phyloP scores from a whole-genome alignment of 202 grass and related monocot species.

The Carex sylvatica region DNA sequence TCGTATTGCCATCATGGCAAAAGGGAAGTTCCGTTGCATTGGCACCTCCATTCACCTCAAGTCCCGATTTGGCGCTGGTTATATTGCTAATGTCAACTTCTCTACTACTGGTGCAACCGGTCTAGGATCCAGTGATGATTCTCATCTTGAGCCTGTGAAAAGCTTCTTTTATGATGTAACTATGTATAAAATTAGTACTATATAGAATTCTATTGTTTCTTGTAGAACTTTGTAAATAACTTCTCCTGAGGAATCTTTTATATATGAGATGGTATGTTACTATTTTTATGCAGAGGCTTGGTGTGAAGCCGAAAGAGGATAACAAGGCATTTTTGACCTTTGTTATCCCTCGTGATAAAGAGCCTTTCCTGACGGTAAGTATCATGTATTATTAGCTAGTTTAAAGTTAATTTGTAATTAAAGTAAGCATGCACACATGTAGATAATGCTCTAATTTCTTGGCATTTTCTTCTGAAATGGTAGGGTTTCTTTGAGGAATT shows the following conservation, averaged over 20 bases:
- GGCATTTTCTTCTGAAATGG: too few species aligned
- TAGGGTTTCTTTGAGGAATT: slow-evolving; percentile 45
- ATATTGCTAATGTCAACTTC: slow-evolving; percentile 83
- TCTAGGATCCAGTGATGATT: too few species aligned
- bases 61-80: slow-evolving; percentile 85
- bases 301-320: slow-evolving; percentile 69
- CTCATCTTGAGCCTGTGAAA: slow-evolving; percentile 62
- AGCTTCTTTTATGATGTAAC: slow-evolving; percentile 51
- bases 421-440: too few species aligned
- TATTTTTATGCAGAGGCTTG: slow-evolving; percentile 16
- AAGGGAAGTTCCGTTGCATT: slow-evolving; percentile 82
- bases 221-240: too few species aligned
- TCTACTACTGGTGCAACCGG: too few species aligned
- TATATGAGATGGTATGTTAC: too few species aligned
- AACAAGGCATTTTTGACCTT: slow-evolving; percentile 80
- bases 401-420: too few species aligned
- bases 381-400: too few species aligned
- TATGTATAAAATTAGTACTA: too few species aligned
- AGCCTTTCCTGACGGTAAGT: slow-evolving; percentile 67
- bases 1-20: slow-evolving; percentile 93
- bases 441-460: too few species aligned
- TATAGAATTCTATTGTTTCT: too few species aligned
- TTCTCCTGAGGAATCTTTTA: too few species aligned
- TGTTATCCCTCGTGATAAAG: slow-evolving; percentile 77
- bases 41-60: slow-evolving; percentile 91